These are phyloP conservation scores for Discostella stelligera DNA, from an alignment of 352 stramenopile species.

Conservation along the genomic window DNA sequence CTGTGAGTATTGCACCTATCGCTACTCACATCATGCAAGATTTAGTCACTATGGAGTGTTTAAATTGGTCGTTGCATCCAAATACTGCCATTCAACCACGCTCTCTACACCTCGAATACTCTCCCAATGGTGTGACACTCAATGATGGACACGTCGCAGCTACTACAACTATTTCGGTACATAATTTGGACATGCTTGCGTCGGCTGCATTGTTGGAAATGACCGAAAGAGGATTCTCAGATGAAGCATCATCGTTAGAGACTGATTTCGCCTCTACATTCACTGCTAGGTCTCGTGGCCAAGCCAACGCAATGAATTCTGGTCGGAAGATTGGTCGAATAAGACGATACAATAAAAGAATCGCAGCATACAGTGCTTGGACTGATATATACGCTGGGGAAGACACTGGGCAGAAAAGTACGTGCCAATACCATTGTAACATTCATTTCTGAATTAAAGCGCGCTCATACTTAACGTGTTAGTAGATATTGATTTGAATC, in stretches of 20 bases:
- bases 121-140: not conserved
- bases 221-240: not conserved
- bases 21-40: not conserved
- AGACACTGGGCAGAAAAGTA: not conserved
- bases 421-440: not conserved
- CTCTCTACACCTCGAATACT: no score
- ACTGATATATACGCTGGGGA: slow-evolving; percentile 16
- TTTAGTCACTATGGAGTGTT: not conserved
- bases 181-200: not conserved
- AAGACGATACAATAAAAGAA: slow-evolving; percentile 15
- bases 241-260: not conserved
- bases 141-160: not conserved
- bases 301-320: not conserved
- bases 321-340: slow-evolving; percentile 22
- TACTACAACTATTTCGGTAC: not conserved
- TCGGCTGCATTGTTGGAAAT: not conserved
- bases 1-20: not conserved
- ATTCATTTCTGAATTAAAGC: not conserved
- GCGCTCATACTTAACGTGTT: not conserved
- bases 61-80: not conserved
- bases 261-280: not conserved
- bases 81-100: not conserved
- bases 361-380: slow-evolving; percentile 18
- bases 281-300: not conserved
- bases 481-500: slow-evolving; percentile 12